Evolutionary conservation across 306 rosid genomes (phyloP).

Genomic region (Mimosa bimucronata): DNA sequence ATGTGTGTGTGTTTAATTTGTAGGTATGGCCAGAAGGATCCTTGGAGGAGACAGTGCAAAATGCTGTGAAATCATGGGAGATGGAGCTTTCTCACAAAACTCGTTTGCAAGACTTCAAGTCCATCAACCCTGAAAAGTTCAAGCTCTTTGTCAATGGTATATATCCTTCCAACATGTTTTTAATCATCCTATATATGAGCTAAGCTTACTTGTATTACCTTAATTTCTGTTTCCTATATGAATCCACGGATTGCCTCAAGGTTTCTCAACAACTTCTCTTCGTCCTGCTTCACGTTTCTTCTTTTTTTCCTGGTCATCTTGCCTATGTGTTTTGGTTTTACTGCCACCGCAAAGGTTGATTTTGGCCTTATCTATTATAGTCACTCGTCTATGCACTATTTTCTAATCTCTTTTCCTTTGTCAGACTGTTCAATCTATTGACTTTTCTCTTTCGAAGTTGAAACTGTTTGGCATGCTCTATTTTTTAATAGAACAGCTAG

Average conservation of each 20-base stretch:
- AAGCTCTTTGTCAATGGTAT: constrained; percentile 60
- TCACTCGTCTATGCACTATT: background rate
- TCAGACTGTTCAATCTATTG: background rate
- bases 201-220: background rate
- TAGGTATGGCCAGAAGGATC: constrained; percentile 68
- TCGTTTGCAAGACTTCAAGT: constrained; percentile 50
- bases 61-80: constrained; percentile 57
- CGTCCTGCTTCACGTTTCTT: background rate
- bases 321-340: background rate
- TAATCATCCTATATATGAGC: background rate
- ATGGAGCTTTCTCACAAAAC: constrained; percentile 67
- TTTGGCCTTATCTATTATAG: background rate
- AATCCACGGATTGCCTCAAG: background rate
- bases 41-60: constrained; percentile 57
- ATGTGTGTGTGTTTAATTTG: constrained; percentile 1
- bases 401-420: background rate
- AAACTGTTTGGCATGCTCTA: background rate
- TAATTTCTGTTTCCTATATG: background rate
- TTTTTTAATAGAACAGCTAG: background rate
- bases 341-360: constrained; percentile 12
- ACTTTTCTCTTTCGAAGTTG: background rate
- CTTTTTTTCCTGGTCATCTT: background rate
- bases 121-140: constrained; percentile 55
- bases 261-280: background rate
- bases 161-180: background rate